Evolutionary conservation across 768 basidiomycete genomes (phyloP), one percentile per base, ranked within the genome.

Genomic region (Podaxis sp.): DNA sequence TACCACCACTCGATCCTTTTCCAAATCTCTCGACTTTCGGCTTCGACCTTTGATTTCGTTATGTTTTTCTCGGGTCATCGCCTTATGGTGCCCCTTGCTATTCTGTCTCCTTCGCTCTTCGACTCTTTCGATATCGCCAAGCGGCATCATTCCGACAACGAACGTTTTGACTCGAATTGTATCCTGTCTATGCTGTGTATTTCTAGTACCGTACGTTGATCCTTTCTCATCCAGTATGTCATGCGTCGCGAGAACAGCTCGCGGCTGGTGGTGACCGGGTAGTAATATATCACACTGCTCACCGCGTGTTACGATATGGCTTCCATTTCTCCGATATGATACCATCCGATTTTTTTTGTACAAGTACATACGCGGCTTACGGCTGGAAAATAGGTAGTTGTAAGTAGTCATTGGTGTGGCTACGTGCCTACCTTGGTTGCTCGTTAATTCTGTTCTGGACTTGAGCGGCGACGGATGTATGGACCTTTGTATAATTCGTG

Each of bases 201-300:
- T 74, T 73, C 69, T 75, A 78, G 70, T 70, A 62, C 27, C 37
- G 50, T 51, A 51, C 50, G 21, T 28, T 36, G 57, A 42, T 53
- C 21, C 35, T 60, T 59, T 55, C 59, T 60, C 52, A 61, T 11
- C 60, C 52, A 63, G 50, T 61, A 54, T 63, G 54, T 55, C 61
- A 58, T 61, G 57, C 58, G 63, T 61, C 62, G 62, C 61, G 18
- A 13, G 32, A 48, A 57, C 21, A n/a, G 27, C 14, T 32, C 55
- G 55, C 46, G 55, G 7, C 10, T 36, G 55, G 36, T 64, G 64
- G 64, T 61, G 62, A 68, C 55, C 42, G 50, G 52, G 37, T 61
- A 61, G 64, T 61, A 66, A 61, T 60, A 57, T 47, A 57, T 48
- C 55, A 27, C 55, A 40, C 55, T 47, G 44, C 55, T 56, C 55